Evolutionary conservation across 306 rosid species (phyloP), one percentile per base, ranked within the genome.

Genomic region (Malus sylvestris): DNA sequence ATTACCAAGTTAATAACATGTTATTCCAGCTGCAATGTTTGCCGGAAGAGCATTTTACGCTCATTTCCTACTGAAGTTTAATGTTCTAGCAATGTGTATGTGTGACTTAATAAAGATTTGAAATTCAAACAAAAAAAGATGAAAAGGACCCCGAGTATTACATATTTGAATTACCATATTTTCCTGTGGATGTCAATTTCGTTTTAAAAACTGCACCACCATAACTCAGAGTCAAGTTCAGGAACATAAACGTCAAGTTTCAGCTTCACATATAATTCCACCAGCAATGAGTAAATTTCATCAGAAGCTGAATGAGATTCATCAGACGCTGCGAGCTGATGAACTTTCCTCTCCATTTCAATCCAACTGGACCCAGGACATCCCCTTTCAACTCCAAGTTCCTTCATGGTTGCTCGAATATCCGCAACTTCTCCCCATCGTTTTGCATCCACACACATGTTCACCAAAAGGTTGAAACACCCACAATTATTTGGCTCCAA

Each of bases 351-450:
- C 52, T 67, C 68, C 68, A 87, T 81, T 82, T 91, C 98, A 49
- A 91, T 85, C 96, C 94, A 93, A 82, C 96, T 93, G 25, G 89
- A 83, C 65, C 91, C 96, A 14, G 96, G 96, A 78, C 82, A 86
- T 59, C 32, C 89, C 83, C 90, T 93, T 78, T 88, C 96, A 25
- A 91, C 84, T 23, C 97, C 89, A 27, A 83, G 75, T 72, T 85
- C 81, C 79, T 88, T 91, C 97, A 93, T 88, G 71, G 80, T 75
- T 51, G 79, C 71, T 78, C 94, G 85, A 63, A 87, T 79, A 40
- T 79, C 87, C 0, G 84, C 85, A 35, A 91, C 97, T 68, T 93
- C 88, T 57, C 74, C 74, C 97, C 97, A 90, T 75, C 80, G 74
- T 75, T 86, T 82, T 4, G 58, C 88, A 75, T 87, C 94, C 32